Percentiles rank a stretch among this genome's conserved stretches.
Evolutionary conservation across 2,329 filamentous ascomycete genomes (phyloP).

Genomic region (Aspergillus aculeatinus): DNA sequence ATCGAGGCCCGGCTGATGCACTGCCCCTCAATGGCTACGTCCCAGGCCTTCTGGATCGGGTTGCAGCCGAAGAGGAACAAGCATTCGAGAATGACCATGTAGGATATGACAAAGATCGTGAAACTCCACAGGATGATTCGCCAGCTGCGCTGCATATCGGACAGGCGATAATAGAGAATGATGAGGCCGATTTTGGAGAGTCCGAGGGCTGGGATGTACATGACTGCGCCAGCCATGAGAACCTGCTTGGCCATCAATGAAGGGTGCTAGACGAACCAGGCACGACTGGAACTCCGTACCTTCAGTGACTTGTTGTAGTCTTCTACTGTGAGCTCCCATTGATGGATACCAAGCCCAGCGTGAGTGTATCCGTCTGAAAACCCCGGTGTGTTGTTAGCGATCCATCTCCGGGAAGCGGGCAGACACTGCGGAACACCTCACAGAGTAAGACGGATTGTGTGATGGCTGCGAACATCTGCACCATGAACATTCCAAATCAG

Average conservation of each 20-base stretch:
- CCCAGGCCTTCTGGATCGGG: not conserved
- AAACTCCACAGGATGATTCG: not conserved
- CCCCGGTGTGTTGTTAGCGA: not conserved
- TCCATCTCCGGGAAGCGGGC: not conserved
- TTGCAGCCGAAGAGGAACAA: not conserved
- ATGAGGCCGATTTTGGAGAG: slow-evolving; percentile 7
- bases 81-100: slow-evolving; percentile 2
- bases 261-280: too few species aligned
- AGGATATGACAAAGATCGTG: not conserved
- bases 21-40: not conserved
- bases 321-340: not conserved
- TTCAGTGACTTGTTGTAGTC: not conserved
- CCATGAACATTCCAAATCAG: not conserved
- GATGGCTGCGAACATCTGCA: not conserved
- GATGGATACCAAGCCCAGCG: slow-evolving; percentile 1
- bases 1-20: not conserved
- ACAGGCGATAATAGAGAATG: slow-evolving; percentile 6
- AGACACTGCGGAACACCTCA: not conserved
- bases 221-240: slow-evolving; percentile 1
- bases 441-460: not conserved
- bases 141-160: slow-evolving; percentile 3
- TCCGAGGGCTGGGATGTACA: slow-evolving; percentile 1
- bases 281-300: not conserved
- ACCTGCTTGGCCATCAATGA: not conserved
- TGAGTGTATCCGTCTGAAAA: not conserved